Conservation (phyloP, 1,139 yeast species). For the Taphrina confusa region DNA sequence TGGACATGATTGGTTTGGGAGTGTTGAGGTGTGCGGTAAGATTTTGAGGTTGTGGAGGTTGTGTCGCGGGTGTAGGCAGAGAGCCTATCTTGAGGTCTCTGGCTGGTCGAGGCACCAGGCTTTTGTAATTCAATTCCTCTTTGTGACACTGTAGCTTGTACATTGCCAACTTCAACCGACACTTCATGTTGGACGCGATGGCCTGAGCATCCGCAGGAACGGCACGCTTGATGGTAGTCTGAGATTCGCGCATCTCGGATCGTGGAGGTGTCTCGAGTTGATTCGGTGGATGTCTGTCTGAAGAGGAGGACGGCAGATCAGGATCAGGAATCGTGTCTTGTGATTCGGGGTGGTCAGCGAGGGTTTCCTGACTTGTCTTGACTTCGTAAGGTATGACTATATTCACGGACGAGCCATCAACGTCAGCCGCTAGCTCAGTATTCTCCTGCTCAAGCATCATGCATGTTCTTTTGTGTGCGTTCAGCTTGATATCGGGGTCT, state of each 20-base stretch:
- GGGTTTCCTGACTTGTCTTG: constrained; percentile 3
- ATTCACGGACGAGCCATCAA: neutral
- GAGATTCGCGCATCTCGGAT: neutral
- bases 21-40: constrained; percentile 3
- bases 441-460: neutral
- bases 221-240: neutral
- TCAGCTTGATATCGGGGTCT: neutral
- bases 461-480: neutral
- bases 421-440: neutral
- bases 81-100: neutral
- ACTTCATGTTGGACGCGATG: constrained; percentile 8
- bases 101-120: constrained; percentile 11
- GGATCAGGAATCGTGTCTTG: constrained; percentile 20
- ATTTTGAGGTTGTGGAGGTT: neutral
- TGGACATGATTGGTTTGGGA: constrained; percentile 8
- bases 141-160: constrained; percentile 21
- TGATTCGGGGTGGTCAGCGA: constrained; percentile 7
- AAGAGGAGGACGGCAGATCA: constrained; percentile 8
- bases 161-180: constrained; percentile 23
- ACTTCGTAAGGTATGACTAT: too few relatives aligned
- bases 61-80: constrained; percentile 3
- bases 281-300: neutral
- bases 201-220: neutral
- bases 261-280: constrained; percentile 3
- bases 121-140: constrained; percentile 17